Evolutionary conservation across 495 filamentous ascomycete species (phyloP), one percentile per base, ranked within the genome.

Genomic region (Sordaria brevicollis): DNA sequence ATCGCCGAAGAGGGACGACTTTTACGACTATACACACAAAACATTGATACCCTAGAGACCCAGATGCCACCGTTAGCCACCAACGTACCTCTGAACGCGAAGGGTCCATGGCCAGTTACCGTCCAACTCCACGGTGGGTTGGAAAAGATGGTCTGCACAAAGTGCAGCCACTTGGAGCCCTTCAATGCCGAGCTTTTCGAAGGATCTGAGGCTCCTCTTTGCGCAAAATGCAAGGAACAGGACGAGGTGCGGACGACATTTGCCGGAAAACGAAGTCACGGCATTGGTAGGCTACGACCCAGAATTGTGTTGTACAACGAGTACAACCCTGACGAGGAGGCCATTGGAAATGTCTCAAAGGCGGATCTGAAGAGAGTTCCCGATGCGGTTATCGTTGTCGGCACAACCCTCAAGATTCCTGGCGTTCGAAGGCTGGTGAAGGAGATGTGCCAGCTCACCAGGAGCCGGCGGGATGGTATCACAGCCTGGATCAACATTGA

Each of bases 301-400:
- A 89, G 95, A 29, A 97, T 99, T 79, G 94, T 97, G 2, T 84
- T 99, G 31, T 99, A 99, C 82, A 97, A 99, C 79, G 95, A 99
- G 79, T 90, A 92, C 77, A 96, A 97, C 76, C 94, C 95, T 1
- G 95, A 99, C 71, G 92, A 94, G 65, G 94, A 97, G 71, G 94
- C 95, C 21, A 99, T 99, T 76, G 94, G 95, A 15, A 89, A 92
- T 8, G 92, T 96, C 13, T 91, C 94, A 71, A 88, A 86, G 65
- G 88, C 92, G 3, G 95, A 99, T 77, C 81, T 98, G 29, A 89
- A 91, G 67, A 88, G 89, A 35, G 86, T 93, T 38, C 95, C 95
- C 0, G 96, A 97, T 74, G 93, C 93, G 7, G 83, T 99, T 31
- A 88, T 99, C 68, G 96, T 99, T 34, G 96, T 96, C 17, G 95